phyloP scores from a whole-genome alignment of 441 rosid species.

The Adansonia gregorii region DNA sequence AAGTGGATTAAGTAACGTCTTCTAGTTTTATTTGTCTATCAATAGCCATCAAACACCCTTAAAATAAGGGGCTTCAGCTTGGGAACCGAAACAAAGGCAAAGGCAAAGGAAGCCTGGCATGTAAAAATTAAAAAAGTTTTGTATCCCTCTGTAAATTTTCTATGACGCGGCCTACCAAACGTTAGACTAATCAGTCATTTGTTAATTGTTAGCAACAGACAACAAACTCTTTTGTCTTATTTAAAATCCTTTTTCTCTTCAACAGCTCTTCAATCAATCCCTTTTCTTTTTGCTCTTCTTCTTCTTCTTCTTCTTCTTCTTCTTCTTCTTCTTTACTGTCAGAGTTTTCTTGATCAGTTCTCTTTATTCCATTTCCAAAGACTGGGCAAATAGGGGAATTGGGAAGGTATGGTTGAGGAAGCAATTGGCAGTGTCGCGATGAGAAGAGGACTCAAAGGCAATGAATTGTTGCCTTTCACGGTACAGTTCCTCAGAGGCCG shows the following conservation, averaged over 20 bases:
- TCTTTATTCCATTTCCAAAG: background rate
- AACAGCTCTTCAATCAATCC: background rate
- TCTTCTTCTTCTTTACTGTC: background rate
- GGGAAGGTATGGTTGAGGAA: background rate
- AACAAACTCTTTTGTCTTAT: background rate
- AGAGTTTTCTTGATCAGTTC: background rate
- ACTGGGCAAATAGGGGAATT: background rate
- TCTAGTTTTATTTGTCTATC: no score
- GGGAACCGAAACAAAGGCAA: background rate
- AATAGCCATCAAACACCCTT: no score
- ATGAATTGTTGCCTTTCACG: conserved; percentile 36
- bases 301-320: no score
- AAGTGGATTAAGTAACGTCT: no score
- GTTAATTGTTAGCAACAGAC: background rate
- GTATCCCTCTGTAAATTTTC: no score
- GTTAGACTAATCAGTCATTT: background rate
- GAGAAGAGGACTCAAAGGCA: background rate
- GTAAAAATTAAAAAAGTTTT: background rate
- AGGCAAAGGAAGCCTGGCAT: background rate
- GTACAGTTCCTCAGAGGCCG: conserved; percentile 51
- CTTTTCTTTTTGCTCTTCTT: no score
- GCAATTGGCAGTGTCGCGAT: background rate
- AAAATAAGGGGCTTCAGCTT: background rate
- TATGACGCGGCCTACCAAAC: background rate
- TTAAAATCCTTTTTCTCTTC: background rate